These are phyloP conservation scores for Rhodosporidiobolus odoratus DNA, from an alignment of 768 basidiomycete species.

Conservation along the genomic window DNA sequence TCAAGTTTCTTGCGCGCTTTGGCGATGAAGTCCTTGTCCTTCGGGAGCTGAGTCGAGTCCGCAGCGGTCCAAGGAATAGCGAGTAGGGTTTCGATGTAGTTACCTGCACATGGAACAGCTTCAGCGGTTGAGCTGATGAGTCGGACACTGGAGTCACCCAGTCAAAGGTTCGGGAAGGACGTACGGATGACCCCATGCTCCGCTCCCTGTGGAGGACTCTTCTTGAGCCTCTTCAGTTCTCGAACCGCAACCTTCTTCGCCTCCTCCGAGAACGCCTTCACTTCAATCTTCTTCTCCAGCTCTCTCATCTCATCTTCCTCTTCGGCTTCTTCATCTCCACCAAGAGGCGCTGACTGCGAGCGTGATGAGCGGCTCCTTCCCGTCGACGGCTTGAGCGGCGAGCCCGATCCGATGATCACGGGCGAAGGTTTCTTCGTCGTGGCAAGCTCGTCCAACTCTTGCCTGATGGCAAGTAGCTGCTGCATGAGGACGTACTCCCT, in stretches of 20 bases:
- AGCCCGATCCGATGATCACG: too few species aligned
- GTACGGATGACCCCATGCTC: constrained; percentile 83
- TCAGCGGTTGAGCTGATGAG: neutral
- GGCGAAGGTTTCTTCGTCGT: too few species aligned
- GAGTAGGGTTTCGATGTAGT: constrained; percentile 82
- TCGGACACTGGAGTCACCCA: constrained; percentile 46
- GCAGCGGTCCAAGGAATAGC: constrained; percentile 66
- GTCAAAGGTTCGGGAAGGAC: too few species aligned
- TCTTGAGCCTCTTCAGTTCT: constrained; percentile 76
- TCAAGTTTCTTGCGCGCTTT: constrained; percentile 74
- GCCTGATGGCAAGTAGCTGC: constrained; percentile 35
- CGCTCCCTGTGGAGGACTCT: constrained; percentile 83
- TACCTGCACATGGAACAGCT: constrained; percentile 27
- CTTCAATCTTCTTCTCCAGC: constrained; percentile 60
- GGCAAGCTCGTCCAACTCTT: constrained; percentile 34
- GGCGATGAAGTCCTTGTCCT: constrained; percentile 36
- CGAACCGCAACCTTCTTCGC: constrained; percentile 74
- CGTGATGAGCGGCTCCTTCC: neutral
- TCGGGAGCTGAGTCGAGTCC: constrained; percentile 45
- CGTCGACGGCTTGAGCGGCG: too few species aligned
- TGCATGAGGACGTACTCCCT: constrained; percentile 27
- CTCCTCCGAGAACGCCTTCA: constrained; percentile 66
- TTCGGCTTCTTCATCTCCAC: constrained; percentile 63
- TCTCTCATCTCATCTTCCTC: constrained; percentile 75
- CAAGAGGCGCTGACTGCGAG: neutral